Conservation (phyloP, 192 early-diverging fungal genomes). For the Radiomyces spectabilis region DNA sequence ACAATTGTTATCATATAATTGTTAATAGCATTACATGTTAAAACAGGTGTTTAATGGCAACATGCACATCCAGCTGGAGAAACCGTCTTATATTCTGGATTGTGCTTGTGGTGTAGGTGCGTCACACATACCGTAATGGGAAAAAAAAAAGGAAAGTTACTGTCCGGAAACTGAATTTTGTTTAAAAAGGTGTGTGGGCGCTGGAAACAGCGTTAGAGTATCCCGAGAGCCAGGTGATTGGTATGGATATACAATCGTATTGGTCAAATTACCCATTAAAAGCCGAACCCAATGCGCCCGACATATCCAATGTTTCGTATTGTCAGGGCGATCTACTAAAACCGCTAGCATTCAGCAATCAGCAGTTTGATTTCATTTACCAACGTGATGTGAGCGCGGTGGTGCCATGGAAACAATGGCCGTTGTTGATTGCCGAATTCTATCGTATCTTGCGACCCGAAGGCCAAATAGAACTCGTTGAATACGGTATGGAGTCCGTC, state of each 20-base stretch:
- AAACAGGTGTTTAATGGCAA: constrained; percentile 19
- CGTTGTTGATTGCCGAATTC: constrained; percentile 8
- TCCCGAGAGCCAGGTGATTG: constrained; percentile 37
- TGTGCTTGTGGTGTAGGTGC: constrained; percentile 16
- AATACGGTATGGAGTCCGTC: constrained; percentile 8
- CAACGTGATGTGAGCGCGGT: constrained; percentile 18
- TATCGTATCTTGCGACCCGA: constrained; percentile 12
- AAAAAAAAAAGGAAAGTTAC: background rate
- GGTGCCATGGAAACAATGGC: constrained; percentile 11
- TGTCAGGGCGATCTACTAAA: constrained; percentile 30
- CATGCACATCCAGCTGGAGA: background rate
- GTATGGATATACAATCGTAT: constrained; percentile 28
- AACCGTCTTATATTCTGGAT: constrained; percentile 5
- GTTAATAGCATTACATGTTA: constrained; percentile 22
- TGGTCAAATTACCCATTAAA: too few relatives aligned
- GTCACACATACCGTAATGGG: background rate
- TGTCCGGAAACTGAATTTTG: background rate
- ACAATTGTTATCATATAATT: too few relatives aligned
- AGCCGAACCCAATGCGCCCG: too few relatives aligned
- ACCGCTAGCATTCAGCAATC: constrained; percentile 31
- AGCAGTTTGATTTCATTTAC: constrained; percentile 40
- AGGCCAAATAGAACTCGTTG: constrained; percentile 15
- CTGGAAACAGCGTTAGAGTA: constrained; percentile 40
- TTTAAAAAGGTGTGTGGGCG: constrained; percentile 21
- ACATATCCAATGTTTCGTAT: constrained; percentile 23